These are phyloP conservation scores for Spergularia bocconei DNA, from an alignment of 148 eudicot species.

Conservation along the genomic window DNA sequence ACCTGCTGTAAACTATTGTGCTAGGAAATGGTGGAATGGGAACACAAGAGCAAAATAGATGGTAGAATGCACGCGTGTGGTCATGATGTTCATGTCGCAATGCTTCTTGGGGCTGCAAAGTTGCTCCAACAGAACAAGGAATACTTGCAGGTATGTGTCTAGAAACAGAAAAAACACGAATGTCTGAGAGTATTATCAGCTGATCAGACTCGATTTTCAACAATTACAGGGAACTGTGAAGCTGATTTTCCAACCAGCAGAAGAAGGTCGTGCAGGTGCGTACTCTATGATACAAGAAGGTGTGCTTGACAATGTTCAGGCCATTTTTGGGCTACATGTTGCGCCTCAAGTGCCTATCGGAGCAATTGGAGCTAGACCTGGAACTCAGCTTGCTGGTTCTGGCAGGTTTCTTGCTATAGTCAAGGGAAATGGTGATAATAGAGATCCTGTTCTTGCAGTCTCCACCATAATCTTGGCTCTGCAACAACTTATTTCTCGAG, in stretches of 20 bases:
- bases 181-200: no score
- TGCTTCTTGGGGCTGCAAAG: constrained; percentile 61
- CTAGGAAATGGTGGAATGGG: constrained; percentile 60
- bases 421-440: constrained; percentile 21
- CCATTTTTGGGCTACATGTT: constrained; percentile 44
- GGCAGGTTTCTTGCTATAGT: constrained; percentile 28
- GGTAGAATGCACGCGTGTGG: constrained; percentile 72
- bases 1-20: background rate
- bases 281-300: constrained; percentile 47
- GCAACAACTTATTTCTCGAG: constrained; percentile 40
- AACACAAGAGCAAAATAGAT: constrained; percentile 44
- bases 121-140: constrained; percentile 36
- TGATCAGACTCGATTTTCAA: no score
- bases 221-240: constrained; percentile 38
- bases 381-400: constrained; percentile 30
- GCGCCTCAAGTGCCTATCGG: constrained; percentile 22
- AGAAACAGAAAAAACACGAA: no score
- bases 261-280: constrained; percentile 46
- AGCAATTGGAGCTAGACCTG: constrained; percentile 28
- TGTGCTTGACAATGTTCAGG: constrained; percentile 34
- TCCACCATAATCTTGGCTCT: constrained; percentile 31
- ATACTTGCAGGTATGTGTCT: constrained; percentile 42
- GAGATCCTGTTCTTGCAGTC: constrained; percentile 33
- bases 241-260: constrained; percentile 47
- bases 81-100: constrained; percentile 55